phyloP scores from a whole-genome alignment of 2,329 filamentous ascomycete species.

The Botryotinia globosa region DNA sequence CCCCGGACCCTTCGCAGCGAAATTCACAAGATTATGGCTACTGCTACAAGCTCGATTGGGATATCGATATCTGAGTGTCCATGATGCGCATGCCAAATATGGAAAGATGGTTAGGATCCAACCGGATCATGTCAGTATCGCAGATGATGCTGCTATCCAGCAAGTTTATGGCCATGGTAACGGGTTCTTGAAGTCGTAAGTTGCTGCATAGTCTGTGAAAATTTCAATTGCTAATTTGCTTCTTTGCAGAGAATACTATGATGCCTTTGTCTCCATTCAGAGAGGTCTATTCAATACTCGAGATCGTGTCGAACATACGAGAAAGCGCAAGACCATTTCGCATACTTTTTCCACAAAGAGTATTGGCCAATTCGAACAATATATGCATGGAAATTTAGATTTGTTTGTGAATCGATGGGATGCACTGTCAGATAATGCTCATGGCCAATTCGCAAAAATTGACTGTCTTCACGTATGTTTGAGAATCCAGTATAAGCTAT shows the following conservation, averaged over 20 bases:
- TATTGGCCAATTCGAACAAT: constrained; percentile 81
- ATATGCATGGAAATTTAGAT: constrained; percentile 76
- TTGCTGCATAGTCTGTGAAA: background rate
- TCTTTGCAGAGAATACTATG: constrained; percentile 72
- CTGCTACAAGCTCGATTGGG: constrained; percentile 64
- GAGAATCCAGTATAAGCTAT: background rate
- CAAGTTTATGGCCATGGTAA: constrained; percentile 78
- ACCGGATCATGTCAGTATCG: constrained; percentile 79
- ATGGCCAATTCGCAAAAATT: constrained; percentile 55
- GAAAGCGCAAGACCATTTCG: constrained; percentile 84
- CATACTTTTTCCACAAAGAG: constrained; percentile 85
- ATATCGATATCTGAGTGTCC: constrained; percentile 60
- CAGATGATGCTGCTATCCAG: constrained; percentile 74
- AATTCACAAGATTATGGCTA: constrained; percentile 79
- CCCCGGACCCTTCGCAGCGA: constrained; percentile 52
- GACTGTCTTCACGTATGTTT: constrained; percentile 60
- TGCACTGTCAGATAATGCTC: constrained; percentile 47
- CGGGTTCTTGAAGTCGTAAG: constrained; percentile 67
- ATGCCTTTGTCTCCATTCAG: constrained; percentile 83
- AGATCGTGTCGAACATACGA: constrained; percentile 74
- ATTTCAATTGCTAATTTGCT: background rate
- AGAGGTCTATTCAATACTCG: constrained; percentile 88
- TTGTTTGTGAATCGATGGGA: constrained; percentile 73
- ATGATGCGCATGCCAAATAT: constrained; percentile 66
- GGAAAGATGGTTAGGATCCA: constrained; percentile 81